Evolutionary conservation across 306 rosid species (phyloP), one percentile per base, ranked within the genome.

Genomic region (Acacia crassicarpa): DNA sequence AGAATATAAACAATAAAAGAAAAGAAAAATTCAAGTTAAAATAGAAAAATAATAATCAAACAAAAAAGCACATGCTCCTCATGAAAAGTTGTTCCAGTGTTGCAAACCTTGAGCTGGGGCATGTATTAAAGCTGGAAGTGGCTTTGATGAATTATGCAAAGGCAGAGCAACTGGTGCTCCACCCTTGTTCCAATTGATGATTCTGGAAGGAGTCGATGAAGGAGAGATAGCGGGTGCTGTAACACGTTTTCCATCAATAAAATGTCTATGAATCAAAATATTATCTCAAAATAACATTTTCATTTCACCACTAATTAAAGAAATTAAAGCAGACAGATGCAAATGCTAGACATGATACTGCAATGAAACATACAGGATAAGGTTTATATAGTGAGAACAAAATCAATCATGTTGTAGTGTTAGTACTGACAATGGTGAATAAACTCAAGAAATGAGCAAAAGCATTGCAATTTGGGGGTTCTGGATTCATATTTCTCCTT

Each of bases 211-310:
- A 75, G 93, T 82, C 68, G 88, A 63, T 23, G 78, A 81, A 49
- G 93, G 94, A 86, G 97, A 82, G 81, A 89, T 85, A 76, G 62
- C 84, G 74, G 90, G 92, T 63, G 80, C 98, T 93, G 91, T 85
- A 87, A 43, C 83, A 85, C 72, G 66, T 75, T 71, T 67, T 45
- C 54, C 40, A 44, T 54, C 72, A 73, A 72, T 25, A 72, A 82
- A 83, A 46, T 72, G 59, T 63, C 72, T 45, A 67, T 58, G 41
- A 84, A 30, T 79, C 33, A 76, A 66, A 82, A 51, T 78, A 54
- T 70, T 25, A 75, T 69, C 54, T 19, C 17, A 67, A 41, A 73
- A 33, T 15, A 67, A 68, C 75, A 76, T 30, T 63, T 35, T 25
- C 15, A 78, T 78, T 30, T 63, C 66, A 20, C 32, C 70, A 78